Percentiles rank a stretch among this genome's conserved stretches.
These are phyloP conservation scores for Hemileia vastatrix DNA, from an alignment of 1,284 basidiomycete species.

Conservation along the genomic window DNA sequence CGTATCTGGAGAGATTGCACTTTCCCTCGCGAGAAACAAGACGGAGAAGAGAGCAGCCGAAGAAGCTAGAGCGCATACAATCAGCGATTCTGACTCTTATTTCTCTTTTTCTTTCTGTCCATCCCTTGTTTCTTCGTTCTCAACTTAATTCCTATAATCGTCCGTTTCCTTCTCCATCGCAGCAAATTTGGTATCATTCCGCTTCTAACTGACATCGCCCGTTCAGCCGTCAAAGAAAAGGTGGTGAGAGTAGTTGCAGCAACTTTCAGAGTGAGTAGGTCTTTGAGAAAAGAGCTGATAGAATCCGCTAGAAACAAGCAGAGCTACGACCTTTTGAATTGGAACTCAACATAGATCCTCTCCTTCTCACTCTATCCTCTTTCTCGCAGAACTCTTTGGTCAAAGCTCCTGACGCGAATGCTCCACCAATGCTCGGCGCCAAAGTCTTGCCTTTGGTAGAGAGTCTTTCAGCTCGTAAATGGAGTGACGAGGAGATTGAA, in stretches of 20 bases:
- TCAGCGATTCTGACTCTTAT: too few relatives aligned
- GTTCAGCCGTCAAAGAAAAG: constrained; percentile 89
- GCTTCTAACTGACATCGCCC: constrained; percentile 70
- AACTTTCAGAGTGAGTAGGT: constrained; percentile 62
- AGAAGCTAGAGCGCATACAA: too few relatives aligned
- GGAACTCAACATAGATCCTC: background rate
- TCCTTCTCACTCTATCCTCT: background rate
- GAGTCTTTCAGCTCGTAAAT: constrained; percentile 73
- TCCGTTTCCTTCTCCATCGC: background rate
- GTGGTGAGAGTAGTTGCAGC: constrained; percentile 92
- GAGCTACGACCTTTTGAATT: background rate
- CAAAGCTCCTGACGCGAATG: constrained; percentile 68
- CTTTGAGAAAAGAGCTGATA: background rate
- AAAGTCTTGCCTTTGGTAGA: constrained; percentile 75
- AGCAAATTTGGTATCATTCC: constrained; percentile 84
- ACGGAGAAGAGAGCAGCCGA: too few relatives aligned
- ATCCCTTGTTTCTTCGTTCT: background rate
- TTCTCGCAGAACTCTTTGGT: constrained; percentile 66
- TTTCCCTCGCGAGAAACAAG: too few relatives aligned
- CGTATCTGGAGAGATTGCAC: too few relatives aligned
- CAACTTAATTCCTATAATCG: background rate
- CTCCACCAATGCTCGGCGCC: constrained; percentile 82
- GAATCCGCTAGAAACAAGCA: background rate
- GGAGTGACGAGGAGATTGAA: constrained; percentile 76
- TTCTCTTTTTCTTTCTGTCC: background rate